phyloP scores from a whole-genome alignment of 2,329 filamentous ascomycete genomes.

The Fusarium caatingaense region DNA sequence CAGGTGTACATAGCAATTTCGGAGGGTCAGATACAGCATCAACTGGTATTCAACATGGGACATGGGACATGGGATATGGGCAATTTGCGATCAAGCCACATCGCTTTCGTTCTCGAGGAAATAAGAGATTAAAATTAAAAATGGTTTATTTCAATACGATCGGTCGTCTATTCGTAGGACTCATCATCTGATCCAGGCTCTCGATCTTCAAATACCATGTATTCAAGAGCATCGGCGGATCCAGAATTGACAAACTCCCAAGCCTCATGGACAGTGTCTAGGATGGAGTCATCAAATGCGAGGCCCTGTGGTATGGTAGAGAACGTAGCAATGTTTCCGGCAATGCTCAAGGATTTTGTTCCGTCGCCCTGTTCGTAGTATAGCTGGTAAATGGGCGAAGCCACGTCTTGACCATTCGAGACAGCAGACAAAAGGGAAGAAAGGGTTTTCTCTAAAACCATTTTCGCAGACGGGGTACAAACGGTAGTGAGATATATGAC shows the following conservation, averaged over 20 bases:
- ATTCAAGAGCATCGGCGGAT: slow-evolving; percentile 61
- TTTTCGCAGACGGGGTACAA: slow-evolving; percentile 49
- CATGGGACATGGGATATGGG: not conserved
- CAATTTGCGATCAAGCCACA: not conserved
- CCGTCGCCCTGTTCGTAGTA: slow-evolving; percentile 65
- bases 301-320: slow-evolving; percentile 71
- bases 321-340: slow-evolving; percentile 65
- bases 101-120: not conserved
- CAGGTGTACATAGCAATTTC: not conserved
- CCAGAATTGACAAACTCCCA: slow-evolving; percentile 74
- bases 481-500: slow-evolving; percentile 54
- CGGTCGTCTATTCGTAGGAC: slow-evolving; percentile 55
- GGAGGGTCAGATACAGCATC: not conserved
- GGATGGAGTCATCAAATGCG: slow-evolving; percentile 76
- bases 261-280: slow-evolving; percentile 74
- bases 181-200: slow-evolving; percentile 72
- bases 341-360: slow-evolving; percentile 44
- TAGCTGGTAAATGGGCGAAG: slow-evolving; percentile 61
- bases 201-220: slow-evolving; percentile 83
- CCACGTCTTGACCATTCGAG: slow-evolving; percentile 44
- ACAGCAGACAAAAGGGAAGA: slow-evolving; percentile 54
- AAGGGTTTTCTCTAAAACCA: slow-evolving; percentile 56
- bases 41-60: slow-evolving; percentile 2
- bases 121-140: not conserved
- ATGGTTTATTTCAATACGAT: slow-evolving; percentile 2